Evolutionary conservation across 2,329 filamentous ascomycete species (phyloP), one percentile per base, ranked within the genome.

Genomic region (Fusarium nodosum): DNA sequence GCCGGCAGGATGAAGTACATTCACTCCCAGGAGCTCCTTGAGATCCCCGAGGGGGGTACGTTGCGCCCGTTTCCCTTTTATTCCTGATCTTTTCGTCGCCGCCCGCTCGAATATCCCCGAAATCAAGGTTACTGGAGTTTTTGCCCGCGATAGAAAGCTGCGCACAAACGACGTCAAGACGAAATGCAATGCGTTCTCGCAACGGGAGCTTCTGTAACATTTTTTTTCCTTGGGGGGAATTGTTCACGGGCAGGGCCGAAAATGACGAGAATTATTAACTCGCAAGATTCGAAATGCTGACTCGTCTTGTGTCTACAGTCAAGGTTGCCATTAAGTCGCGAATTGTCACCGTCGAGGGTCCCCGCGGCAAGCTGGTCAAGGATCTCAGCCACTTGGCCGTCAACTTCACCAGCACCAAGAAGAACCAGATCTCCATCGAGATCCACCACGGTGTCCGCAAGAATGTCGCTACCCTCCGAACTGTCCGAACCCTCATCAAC

Each of bases 381-480:
- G 92, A 97, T 85, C 92, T 99, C 77, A 93, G 91, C 84, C 96
- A 99, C 86, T 86, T 99, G 81, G 91, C 95, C 77, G 95, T 99
- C 85, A 96, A 91, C 87, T 99, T 99, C 90, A 90, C 91, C 77
- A 88, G 91, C 83, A 92, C 93, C 79, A 88, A 91, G 87, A 91
- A 92, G 87, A 88, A 92, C 84, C 81, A 92, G 78, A 94, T 99
- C 88, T 91, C 92, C 81, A 97, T 99, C 81, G 94, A 97, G 87
- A 92, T 99, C 82, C 97, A 99, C 91, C 96, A 99, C 86, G 96
- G 96, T 83, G 89, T 88, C 81, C 93, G 96, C 87, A 99, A 99
- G 91, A 95, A 93, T 83, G 92, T 99, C 82, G 96, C 96, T 81
- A 93, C 95, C 77, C 94, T 99, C 85, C 94, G 96, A 80, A 99